A percentile compares a stretch with the other conserved stretches of the same genome.
Conservation (phyloP, 768 basidiomycete species). For the Pisolithus orientalis region DNA sequence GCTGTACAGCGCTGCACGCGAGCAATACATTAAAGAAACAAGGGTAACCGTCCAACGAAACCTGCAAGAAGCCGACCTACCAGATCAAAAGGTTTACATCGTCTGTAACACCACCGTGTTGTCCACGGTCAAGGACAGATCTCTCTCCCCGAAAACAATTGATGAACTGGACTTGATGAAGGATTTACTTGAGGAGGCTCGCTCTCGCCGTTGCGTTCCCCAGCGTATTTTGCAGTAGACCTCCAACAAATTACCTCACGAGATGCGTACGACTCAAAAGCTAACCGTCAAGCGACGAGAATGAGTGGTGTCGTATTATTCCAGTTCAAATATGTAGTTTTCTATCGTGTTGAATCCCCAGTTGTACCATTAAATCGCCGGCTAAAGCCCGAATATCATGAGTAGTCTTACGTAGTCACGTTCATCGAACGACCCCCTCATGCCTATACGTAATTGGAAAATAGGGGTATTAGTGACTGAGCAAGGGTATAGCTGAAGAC, state of each 20-base stretch:
- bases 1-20: constrained; percentile 10
- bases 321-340: neutral
- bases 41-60: constrained; percentile 8
- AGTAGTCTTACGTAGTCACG: neutral
- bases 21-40: constrained; percentile 16
- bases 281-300: neutral
- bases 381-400: neutral
- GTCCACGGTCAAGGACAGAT: constrained; percentile 4
- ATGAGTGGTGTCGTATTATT: constrained; percentile 2
- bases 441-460: constrained; percentile 71
- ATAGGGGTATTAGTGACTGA: constrained; percentile 90
- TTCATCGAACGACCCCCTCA: too few species aligned
- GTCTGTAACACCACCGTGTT: constrained; percentile 12
- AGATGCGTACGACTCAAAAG: neutral
- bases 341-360: neutral
- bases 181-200: constrained; percentile 9
- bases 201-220: constrained; percentile 7
- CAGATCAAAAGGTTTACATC: constrained; percentile 17
- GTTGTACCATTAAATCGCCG: neutral
- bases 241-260: neutral
- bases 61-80: constrained; percentile 11
- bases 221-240: neutral
- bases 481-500: constrained; percentile 98
- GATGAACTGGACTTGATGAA: constrained; percentile 13
- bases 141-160: constrained; percentile 4